Evolutionary conservation across 352 stramenopile species (phyloP), one percentile per base, ranked within the genome.

Genomic region (Phytophthora cactorum): DNA sequence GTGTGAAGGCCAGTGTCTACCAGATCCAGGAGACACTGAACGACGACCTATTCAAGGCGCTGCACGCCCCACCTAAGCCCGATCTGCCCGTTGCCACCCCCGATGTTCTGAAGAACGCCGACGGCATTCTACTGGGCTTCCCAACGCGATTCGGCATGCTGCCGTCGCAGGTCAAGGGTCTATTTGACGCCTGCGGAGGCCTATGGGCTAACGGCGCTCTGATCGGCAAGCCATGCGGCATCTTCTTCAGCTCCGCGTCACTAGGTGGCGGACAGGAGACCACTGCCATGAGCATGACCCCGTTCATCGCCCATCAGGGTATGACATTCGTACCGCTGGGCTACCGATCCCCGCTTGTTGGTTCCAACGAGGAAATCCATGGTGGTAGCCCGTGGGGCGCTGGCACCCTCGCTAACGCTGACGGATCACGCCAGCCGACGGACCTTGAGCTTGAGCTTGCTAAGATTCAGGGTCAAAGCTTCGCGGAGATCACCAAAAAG

Each of bases 251-350:
- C 52, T 82, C 82, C 14, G 90, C 49, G 39, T 86, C 79, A 2
- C 66, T 90, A 34, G 84, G 81, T 15, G 88, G 88, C 28, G 90
- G 91, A 15, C 91, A 97, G 79, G 90, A 97, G 70, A 96, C 86
- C 4, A 91, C 86, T 2, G 81, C 79, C 7, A 77, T 97, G 56
- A 90, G 82, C 15, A 88, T 70, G 29, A 74, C 94, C 29, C 86
- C 88, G 27, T 93, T 95, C 71, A 77, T 96, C 38, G 69, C 79
- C 14, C 88, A 97, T 75, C 86, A 96, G 27, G 91, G 91, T 41
- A 95, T 97, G 84, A 81, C 86, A 31, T 97, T 96, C 65, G 84
- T 97, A 36, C 89, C 90, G 34, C 53, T 93, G 14, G 90, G 88
- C 34, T 86, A 84, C 60, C 76, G 77, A 36, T 68, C 68, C 3